These are phyloP conservation scores for Wickerhamomyces chaumierensis DNA, from an alignment of 805 yeast genomes.

Conservation along the genomic window DNA sequence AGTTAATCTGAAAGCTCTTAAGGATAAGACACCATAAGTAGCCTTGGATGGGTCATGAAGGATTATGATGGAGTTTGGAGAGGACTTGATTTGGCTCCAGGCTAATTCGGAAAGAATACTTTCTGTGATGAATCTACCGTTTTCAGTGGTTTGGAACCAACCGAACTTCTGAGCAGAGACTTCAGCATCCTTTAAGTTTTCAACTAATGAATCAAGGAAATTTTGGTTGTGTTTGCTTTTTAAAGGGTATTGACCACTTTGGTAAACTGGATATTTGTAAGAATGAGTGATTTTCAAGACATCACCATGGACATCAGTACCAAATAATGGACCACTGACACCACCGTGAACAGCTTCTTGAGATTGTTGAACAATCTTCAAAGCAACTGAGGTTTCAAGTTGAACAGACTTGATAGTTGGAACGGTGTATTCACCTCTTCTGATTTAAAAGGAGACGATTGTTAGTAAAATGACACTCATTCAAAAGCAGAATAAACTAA, in stretches of 20 bases:
- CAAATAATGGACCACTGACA: constrained; percentile 63
- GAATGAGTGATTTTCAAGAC: constrained; percentile 41
- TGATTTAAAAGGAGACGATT: background rate
- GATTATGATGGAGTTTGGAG: constrained; percentile 41
- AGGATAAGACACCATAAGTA: constrained; percentile 47
- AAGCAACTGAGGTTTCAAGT: constrained; percentile 26
- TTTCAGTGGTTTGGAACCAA: constrained; percentile 64
- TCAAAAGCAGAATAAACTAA: too few species aligned
- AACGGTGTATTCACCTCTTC: constrained; percentile 7
- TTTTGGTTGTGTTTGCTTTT: constrained; percentile 48
- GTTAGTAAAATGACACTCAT: constrained; percentile 2
- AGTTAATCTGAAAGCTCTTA: constrained; percentile 62
- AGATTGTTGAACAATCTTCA: constrained; percentile 57
- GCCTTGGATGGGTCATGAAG: constrained; percentile 64
- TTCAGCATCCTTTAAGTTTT: constrained; percentile 48
- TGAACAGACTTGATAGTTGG: constrained; percentile 14
- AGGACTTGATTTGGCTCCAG: constrained; percentile 45
- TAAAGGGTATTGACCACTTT: constrained; percentile 54
- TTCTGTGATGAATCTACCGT: constrained; percentile 60
- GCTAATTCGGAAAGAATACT: constrained; percentile 61
- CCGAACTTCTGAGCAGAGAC: constrained; percentile 66
- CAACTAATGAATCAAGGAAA: constrained; percentile 59
- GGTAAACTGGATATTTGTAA: constrained; percentile 51
- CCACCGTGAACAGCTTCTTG: constrained; percentile 50
- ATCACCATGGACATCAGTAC: constrained; percentile 48